Conservation (phyloP, 768 basidiomycete genomes). For the Calocybe gangraenosa region DNA sequence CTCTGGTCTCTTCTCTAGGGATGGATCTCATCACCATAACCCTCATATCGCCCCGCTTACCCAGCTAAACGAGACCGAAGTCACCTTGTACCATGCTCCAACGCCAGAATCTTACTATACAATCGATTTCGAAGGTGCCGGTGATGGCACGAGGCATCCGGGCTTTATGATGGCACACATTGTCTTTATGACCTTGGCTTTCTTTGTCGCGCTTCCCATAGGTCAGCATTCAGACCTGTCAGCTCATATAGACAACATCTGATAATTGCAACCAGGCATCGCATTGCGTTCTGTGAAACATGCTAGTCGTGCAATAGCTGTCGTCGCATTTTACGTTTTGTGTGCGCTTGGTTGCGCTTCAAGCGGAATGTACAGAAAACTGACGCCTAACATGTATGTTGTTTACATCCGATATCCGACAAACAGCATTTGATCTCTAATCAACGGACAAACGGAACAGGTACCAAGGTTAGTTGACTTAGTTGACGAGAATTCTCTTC, state of each 20-base stretch:
- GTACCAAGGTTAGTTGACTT: conserved; percentile 52
- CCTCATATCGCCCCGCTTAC: conserved; percentile 45
- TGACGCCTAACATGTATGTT: conserved; percentile 80
- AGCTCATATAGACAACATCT: conserved; percentile 1
- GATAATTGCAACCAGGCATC: conserved; percentile 49
- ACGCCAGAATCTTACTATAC: conserved; percentile 83
- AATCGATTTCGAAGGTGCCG: conserved; percentile 63
- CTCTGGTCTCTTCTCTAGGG: conserved; percentile 18
- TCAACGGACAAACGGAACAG: too few relatives aligned
- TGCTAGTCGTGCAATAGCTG: conserved; percentile 51
- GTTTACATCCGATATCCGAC: conserved; percentile 13
- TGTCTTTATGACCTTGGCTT: conserved; percentile 72
- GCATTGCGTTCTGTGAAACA: conserved; percentile 76
- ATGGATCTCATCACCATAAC: conserved; percentile 44
- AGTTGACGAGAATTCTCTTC: not conserved
- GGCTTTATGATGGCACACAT: conserved; percentile 71
- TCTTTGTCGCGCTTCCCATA: conserved; percentile 78
- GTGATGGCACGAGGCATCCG: conserved; percentile 47
- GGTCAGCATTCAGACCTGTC: conserved; percentile 40
- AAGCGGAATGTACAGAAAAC: conserved; percentile 68
- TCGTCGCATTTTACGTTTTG: conserved; percentile 61
- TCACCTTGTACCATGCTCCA: conserved; percentile 58
- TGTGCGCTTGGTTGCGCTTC: conserved; percentile 61
- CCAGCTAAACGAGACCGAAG: conserved; percentile 76
- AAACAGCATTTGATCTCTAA: too few relatives aligned